phyloP scores from a whole-genome alignment of 208 protist species.

The Acanthamoeba lenticulata region DNA sequence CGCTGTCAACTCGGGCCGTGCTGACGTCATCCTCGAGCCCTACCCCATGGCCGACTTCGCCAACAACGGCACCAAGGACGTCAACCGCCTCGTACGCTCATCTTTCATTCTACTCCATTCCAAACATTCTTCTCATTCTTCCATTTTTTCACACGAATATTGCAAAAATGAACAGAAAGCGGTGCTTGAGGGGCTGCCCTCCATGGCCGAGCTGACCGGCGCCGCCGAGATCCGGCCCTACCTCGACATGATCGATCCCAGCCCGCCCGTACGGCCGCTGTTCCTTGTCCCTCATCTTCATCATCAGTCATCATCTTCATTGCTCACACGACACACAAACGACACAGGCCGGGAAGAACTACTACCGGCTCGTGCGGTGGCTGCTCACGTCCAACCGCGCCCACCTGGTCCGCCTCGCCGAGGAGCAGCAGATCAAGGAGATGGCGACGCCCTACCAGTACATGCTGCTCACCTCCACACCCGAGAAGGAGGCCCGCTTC shows the following conservation, averaged over 20 bases:
- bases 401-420: slow-evolving; percentile 73
- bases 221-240: slow-evolving; percentile 15
- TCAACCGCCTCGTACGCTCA: neutral
- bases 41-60: slow-evolving; percentile 68
- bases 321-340: neutral
- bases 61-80: neutral
- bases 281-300: neutral
- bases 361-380: slow-evolving; percentile 55
- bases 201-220: neutral
- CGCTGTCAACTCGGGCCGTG: slow-evolving; percentile 19
- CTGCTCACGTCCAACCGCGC: slow-evolving; percentile 69
- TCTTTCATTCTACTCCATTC: neutral
- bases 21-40: slow-evolving; percentile 67
- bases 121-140: neutral
- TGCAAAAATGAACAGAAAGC: neutral
- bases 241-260: slow-evolving; percentile 26
- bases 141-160: neutral
- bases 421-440: slow-evolving; percentile 65
- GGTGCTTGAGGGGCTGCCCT: slow-evolving; percentile 13
- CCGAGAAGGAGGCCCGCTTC: slow-evolving; percentile 76
- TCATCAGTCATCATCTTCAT: neutral
- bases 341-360: neutral
- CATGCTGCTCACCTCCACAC: slow-evolving; percentile 73
- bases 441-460: slow-evolving; percentile 82
- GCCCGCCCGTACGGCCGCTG: neutral